phyloP scores from a whole-genome alignment of 805 yeast species.

The Blastobotrys peoriensis region DNA sequence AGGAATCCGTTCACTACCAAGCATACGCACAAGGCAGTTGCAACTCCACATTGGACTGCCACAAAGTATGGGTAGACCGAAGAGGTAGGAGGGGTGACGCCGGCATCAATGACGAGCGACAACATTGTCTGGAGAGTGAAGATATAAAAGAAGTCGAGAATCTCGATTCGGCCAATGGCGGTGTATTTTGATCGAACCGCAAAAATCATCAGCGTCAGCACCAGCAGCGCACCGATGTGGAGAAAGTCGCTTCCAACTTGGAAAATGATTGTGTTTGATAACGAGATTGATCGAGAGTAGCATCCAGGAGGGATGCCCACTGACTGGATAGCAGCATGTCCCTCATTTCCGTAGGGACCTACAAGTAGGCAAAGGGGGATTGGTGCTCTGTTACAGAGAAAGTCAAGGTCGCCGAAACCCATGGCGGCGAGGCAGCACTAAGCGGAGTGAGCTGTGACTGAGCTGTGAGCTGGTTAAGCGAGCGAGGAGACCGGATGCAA shows the following conservation, averaged over 20 bases:
- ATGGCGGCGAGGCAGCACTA: no score
- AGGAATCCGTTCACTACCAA: slow-evolving; percentile 68
- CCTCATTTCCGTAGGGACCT: slow-evolving; percentile 38
- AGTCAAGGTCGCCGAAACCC: slow-evolving; percentile 62
- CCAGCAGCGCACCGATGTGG: slow-evolving; percentile 65
- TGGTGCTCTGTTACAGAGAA: slow-evolving; percentile 60
- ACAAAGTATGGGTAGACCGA: slow-evolving; percentile 74
- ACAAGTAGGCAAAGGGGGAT: slow-evolving; percentile 77
- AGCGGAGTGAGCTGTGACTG: no score
- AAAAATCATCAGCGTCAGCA: slow-evolving; percentile 64
- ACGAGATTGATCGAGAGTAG: slow-evolving; percentile 76
- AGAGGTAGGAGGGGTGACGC: slow-evolving; percentile 86
- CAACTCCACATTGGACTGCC: slow-evolving; percentile 68
- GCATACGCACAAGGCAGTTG: slow-evolving; percentile 65
- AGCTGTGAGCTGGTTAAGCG: no score
- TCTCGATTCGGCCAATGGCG: slow-evolving; percentile 88
- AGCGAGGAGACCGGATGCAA: no score
- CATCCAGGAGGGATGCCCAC: slow-evolving; percentile 71
- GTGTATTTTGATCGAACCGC: slow-evolving; percentile 81
- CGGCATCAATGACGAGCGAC: slow-evolving; percentile 79
- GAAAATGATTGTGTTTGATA: slow-evolving; percentile 89
- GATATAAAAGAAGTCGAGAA: slow-evolving; percentile 64
- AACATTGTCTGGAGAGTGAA: slow-evolving; percentile 53
- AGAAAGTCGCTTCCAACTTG: slow-evolving; percentile 84
- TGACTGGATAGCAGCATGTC: slow-evolving; percentile 18